phyloP scores from a whole-genome alignment of 2,329 filamentous ascomycete genomes.

The Spiromastix sp. region DNA sequence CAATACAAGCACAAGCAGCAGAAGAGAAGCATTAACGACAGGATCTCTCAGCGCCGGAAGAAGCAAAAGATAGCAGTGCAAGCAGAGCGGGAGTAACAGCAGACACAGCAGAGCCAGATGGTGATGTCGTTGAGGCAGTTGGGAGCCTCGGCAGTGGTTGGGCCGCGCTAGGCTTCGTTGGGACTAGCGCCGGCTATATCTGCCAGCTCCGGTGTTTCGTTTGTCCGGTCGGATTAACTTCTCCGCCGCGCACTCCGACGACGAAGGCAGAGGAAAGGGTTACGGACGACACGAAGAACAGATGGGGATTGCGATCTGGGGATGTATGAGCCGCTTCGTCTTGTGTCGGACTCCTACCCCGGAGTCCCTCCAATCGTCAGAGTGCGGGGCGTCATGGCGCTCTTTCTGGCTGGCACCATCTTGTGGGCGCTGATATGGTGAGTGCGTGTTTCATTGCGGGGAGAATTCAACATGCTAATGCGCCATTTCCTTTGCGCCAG shows the following conservation, averaged over 20 bases:
- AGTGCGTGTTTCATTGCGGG: slow-evolving; percentile 10
- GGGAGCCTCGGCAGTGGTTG: no score
- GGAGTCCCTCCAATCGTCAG: slow-evolving; percentile 35
- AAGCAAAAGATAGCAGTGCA: neutral
- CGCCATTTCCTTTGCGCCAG: slow-evolving; percentile 32
- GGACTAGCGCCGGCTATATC: no score
- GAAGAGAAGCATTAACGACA: neutral
- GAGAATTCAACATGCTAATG: neutral
- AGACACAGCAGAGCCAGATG: no score
- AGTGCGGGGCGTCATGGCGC: slow-evolving; percentile 40
- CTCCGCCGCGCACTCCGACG: no score
- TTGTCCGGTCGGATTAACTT: no score
- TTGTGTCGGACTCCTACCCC: slow-evolving; percentile 37
- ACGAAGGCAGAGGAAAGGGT: no score
- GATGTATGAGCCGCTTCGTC: slow-evolving; percentile 37
- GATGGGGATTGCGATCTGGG: slow-evolving; percentile 26
- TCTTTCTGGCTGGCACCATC: slow-evolving; percentile 37
- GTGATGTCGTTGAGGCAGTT: no score
- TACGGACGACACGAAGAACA: no score
- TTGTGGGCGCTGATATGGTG: slow-evolving; percentile 41
- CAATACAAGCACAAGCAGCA: neutral
- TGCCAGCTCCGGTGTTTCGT: no score
- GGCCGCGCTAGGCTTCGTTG: no score
- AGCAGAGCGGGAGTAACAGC: neutral
- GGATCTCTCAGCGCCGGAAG: neutral